phyloP scores from a whole-genome alignment of 805 yeast species.

The Hanseniaspora pseudoguilliermondii region DNA sequence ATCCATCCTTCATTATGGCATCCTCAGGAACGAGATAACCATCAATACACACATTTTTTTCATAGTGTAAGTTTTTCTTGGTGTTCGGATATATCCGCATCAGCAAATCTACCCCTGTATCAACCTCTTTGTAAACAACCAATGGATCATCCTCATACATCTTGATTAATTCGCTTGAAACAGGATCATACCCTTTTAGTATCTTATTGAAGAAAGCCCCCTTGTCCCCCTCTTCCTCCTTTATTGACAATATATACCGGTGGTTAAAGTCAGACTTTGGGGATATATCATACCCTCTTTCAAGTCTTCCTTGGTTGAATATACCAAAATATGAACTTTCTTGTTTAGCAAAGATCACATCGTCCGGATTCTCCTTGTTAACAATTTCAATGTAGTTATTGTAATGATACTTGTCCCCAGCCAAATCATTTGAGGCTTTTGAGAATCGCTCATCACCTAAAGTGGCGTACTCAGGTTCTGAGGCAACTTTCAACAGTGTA shows the following conservation, averaged over 20 bases:
- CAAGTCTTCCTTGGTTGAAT: conserved; percentile 9
- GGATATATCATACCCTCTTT: conserved; percentile 7
- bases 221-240: not conserved
- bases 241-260: not conserved
- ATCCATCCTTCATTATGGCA: not conserved
- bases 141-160: not conserved
- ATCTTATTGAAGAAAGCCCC: not conserved
- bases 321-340: conserved; percentile 12
- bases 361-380: not conserved
- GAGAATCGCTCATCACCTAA: conserved; percentile 10
- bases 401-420: not conserved
- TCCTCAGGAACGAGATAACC: not conserved
- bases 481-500: conserved; percentile 4
- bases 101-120: not conserved
- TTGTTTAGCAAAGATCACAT: not conserved
- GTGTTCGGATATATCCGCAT: not conserved
- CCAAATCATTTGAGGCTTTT: conserved; percentile 1
- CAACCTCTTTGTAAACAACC: not conserved
- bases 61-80: not conserved
- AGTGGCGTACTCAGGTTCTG: conserved; percentile 3
- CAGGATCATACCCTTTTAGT: not conserved
- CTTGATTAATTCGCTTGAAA: not conserved
- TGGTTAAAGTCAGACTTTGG: not conserved
- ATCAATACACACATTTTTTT: conserved; percentile 4
- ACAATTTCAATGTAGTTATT: not conserved